These are phyloP conservation scores for Erigeron philadelphicus DNA, from an alignment of 140 eudicot genomes.

Conservation along the genomic window DNA sequence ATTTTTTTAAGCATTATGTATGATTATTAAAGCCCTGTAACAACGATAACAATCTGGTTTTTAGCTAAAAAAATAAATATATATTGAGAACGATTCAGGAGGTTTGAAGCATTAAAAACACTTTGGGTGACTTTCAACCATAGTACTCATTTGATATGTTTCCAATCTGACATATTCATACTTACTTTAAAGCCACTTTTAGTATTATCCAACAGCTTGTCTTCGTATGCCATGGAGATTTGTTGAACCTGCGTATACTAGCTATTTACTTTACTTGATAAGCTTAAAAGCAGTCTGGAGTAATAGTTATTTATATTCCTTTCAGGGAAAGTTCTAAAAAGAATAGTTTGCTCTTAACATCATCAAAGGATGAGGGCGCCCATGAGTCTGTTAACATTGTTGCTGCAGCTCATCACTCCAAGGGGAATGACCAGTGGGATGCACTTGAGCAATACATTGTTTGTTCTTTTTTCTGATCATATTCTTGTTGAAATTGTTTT, in stretches of 20 bases:
- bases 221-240: background rate
- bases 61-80: background rate
- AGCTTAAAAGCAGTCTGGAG: slow-evolving; percentile 7
- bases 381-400: slow-evolving; percentile 42
- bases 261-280: slow-evolving; percentile 18
- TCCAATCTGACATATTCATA: background rate
- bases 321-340: slow-evolving; percentile 50
- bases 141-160: no score
- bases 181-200: background rate
- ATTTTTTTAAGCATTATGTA: background rate
- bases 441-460: slow-evolving; percentile 83
- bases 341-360: slow-evolving; percentile 62
- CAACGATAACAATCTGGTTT: background rate
- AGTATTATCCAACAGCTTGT: background rate
- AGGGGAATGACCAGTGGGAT: slow-evolving; percentile 78
- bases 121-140: background rate
- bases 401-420: slow-evolving; percentile 38
- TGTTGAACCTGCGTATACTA: background rate
- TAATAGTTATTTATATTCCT: slow-evolving; percentile 8
- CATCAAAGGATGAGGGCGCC: slow-evolving; percentile 51
- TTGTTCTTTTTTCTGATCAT: slow-evolving; percentile 29
- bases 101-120: background rate
- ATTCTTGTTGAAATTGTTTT: slow-evolving; percentile 1
- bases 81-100: background rate
- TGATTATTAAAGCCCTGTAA: background rate